phyloP scores from a whole-genome alignment of 805 yeast species.

The Starmerella sirachaensis region DNA sequence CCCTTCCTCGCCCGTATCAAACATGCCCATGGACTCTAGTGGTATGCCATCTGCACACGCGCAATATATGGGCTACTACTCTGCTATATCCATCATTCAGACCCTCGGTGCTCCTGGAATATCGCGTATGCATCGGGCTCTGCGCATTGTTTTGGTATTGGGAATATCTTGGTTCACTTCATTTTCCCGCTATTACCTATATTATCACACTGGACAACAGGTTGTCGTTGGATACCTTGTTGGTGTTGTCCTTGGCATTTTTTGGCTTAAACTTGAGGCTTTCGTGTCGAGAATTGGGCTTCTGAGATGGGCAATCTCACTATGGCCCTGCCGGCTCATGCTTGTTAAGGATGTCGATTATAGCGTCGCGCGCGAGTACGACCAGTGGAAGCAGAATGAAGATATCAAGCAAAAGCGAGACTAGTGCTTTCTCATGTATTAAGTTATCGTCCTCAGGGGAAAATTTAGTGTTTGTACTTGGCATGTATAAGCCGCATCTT shows the following conservation, averaged over 20 bases:
- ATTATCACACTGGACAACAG: slow-evolving; percentile 65
- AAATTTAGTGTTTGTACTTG: too few relatives aligned
- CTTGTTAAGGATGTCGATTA: slow-evolving; percentile 31
- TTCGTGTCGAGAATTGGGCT: slow-evolving; percentile 56
- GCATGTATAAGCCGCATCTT: too few relatives aligned
- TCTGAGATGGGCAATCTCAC: slow-evolving; percentile 48
- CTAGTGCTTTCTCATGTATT: too few relatives aligned
- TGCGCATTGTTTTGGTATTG: slow-evolving; percentile 21
- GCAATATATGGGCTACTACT: slow-evolving; percentile 84
- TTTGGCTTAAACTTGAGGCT: slow-evolving; percentile 43
- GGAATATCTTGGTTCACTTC: slow-evolving; percentile 37
- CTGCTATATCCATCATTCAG: slow-evolving; percentile 29
- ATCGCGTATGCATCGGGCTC: slow-evolving; percentile 16
- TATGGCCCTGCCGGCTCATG: slow-evolving; percentile 40
- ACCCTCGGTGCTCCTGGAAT: slow-evolving; percentile 16
- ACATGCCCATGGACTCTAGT: slow-evolving; percentile 41
- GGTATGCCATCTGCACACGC: slow-evolving; percentile 98
- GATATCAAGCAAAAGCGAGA: too few relatives aligned
- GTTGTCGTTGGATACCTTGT: slow-evolving; percentile 58
- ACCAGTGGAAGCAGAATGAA: slow-evolving; percentile 13
- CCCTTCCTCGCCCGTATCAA: slow-evolving; percentile 35
- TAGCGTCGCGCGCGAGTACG: slow-evolving; percentile 27
- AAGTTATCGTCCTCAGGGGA: too few relatives aligned
- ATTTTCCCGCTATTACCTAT: slow-evolving; percentile 61
- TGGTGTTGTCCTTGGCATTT: slow-evolving; percentile 49